Percentiles rank a stretch among this genome's conserved stretches.
These are phyloP conservation scores for Sarcodon aspratus DNA, from an alignment of 768 basidiomycete genomes.

Conservation along the genomic window DNA sequence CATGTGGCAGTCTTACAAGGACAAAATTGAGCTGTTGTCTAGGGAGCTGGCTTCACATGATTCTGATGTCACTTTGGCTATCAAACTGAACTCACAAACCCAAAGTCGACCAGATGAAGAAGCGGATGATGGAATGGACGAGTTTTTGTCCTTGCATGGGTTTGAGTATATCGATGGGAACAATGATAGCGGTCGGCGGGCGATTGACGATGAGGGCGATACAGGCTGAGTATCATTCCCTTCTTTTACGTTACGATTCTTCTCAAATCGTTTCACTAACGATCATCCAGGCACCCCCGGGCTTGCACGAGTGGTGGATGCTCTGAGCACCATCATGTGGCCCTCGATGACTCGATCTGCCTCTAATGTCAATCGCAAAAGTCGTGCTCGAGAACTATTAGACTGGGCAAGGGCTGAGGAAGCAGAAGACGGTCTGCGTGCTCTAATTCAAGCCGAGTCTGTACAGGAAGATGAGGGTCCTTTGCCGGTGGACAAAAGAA, in stretches of 20 bases:
- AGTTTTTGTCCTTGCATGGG: conserved; percentile 52
- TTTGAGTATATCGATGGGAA: conserved; percentile 69
- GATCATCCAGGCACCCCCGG: conserved; percentile 18
- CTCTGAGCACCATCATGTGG: conserved; percentile 85
- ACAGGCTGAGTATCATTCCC: neutral
- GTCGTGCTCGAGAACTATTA: conserved; percentile 21
- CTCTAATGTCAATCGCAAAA: conserved; percentile 15
- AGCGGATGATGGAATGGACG: conserved; percentile 49
- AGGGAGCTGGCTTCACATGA: conserved; percentile 37
- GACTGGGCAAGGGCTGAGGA: conserved; percentile 29
- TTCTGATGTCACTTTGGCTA: conserved; percentile 64
- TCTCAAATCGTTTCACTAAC: neutral
- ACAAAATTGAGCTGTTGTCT: conserved; percentile 39
- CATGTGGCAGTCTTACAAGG: conserved; percentile 38
- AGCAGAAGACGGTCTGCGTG: conserved; percentile 25
- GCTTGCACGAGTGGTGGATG: conserved; percentile 63
- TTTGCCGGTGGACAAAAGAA: conserved; percentile 1
- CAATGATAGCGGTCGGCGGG: conserved; percentile 10
- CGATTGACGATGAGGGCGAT: conserved; percentile 10
- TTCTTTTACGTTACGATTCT: neutral
- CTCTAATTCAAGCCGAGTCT: conserved; percentile 15
- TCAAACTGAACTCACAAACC: conserved; percentile 32
- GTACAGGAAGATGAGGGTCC: conserved; percentile 5
- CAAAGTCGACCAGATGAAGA: conserved; percentile 16
- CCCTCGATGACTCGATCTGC: conserved; percentile 51